Percentiles rank a stretch among this genome's conserved stretches.
Conservation (phyloP, 306 rosid genomes). For the Glycine tomentella region DNA sequence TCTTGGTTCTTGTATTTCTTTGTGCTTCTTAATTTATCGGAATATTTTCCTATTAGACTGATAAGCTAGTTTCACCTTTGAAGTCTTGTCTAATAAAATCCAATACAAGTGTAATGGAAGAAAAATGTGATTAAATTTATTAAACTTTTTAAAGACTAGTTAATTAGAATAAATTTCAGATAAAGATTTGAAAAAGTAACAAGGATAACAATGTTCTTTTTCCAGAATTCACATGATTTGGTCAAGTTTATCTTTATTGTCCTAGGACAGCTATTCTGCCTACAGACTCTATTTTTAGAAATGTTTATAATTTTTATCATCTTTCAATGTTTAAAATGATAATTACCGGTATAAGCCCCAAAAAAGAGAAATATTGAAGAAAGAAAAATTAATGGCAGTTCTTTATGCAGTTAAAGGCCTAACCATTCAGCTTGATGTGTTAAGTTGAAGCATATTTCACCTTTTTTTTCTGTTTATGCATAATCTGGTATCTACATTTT, state of each 20-base stretch:
- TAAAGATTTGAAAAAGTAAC: constrained; percentile 2
- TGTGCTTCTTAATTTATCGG: constrained; percentile 35
- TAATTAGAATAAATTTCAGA: background rate
- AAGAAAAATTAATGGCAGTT: background rate
- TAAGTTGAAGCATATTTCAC: constrained; percentile 24
- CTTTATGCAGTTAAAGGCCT: constrained; percentile 20
- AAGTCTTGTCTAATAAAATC: constrained; percentile 7
- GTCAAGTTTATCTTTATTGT: no score
- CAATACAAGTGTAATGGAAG: constrained; percentile 24
- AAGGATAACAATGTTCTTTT: background rate
- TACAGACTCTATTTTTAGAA: no score
- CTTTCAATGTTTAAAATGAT: background rate
- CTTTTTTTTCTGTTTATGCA: constrained; percentile 1
- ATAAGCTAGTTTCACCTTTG: constrained; percentile 21
- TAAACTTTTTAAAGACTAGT: background rate
- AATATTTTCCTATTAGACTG: constrained; percentile 1
- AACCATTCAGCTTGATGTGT: background rate
- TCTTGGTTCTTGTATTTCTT: constrained; percentile 30
- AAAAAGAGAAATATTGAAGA: background rate
- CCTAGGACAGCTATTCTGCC: no score
- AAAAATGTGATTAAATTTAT: constrained; percentile 12
- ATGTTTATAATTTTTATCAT: no score
- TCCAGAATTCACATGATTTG: no score
- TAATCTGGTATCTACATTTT: background rate
- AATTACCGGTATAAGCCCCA: background rate